Evolutionary conservation across 805 yeast genomes (phyloP).

Genomic region (Yarrowia sp.): DNA sequence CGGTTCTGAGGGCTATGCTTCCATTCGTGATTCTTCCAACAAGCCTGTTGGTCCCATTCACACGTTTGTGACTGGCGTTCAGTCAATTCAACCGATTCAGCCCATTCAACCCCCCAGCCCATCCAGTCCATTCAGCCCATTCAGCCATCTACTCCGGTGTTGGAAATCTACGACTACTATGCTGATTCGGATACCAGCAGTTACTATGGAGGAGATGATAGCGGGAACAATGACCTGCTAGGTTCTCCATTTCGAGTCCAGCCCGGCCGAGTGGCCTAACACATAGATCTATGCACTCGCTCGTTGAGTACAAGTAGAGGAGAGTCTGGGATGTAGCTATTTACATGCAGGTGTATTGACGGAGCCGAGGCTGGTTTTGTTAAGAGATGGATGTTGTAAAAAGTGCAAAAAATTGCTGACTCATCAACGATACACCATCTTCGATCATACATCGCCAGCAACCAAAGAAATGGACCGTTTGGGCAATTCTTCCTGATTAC

Average conservation of each 20-base stretch:
- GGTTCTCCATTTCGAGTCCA: background rate
- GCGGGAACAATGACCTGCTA: background rate
- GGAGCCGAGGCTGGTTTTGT: no score
- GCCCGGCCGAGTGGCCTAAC: conserved; percentile 1
- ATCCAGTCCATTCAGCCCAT: no score
- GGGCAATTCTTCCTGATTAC: no score
- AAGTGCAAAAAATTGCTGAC: no score
- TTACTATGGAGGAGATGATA: background rate
- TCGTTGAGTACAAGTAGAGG: no score
- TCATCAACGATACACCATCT: no score
- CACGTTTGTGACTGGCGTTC: background rate
- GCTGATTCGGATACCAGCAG: background rate
- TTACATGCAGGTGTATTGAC: background rate
- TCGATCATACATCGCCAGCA: no score
- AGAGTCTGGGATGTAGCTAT: background rate
- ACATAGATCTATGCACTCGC: background rate
- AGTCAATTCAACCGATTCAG: background rate
- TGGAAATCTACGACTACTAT: no score
- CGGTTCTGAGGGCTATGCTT: background rate
- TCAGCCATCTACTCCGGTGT: no score
- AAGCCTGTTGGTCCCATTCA: background rate
- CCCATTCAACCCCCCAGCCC: no score
- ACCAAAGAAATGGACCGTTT: no score
- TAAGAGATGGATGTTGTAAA: no score
- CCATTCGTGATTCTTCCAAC: background rate